Conservation (phyloP, 352 stramenopile species). For the Paralagenidium karlingii region DNA sequence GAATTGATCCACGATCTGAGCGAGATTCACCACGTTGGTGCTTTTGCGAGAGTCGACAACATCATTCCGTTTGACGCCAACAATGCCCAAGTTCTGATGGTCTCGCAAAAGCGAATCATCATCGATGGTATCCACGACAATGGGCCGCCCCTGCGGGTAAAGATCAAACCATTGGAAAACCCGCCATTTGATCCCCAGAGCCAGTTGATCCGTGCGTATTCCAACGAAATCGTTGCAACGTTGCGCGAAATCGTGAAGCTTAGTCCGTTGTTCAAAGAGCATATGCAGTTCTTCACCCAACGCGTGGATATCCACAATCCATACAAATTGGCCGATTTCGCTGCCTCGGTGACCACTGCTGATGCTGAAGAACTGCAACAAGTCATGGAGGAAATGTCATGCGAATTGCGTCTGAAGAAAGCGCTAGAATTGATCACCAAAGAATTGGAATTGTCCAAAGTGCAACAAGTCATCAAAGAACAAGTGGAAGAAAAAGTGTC, state of each 20-base stretch:
- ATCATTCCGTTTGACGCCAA: slow-evolving; percentile 71
- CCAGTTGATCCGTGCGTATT: slow-evolving; percentile 91
- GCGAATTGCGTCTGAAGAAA: slow-evolving; percentile 91
- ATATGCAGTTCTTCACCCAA: slow-evolving; percentile 96
- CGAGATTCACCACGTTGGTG: slow-evolving; percentile 92
- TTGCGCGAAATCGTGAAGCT: slow-evolving; percentile 94
- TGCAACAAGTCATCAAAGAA: slow-evolving; percentile 96
- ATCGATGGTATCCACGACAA: slow-evolving; percentile 64
- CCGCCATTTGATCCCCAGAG: slow-evolving; percentile 50
- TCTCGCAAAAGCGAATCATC: slow-evolving; percentile 80
- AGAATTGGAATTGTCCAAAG: slow-evolving; percentile 91
- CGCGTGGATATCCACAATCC: slow-evolving; percentile 92
- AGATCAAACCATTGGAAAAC: slow-evolving; percentile 66
- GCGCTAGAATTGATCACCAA: slow-evolving; percentile 95
- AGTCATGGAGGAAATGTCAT: slow-evolving; percentile 93
- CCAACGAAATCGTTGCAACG: slow-evolving; percentile 96
- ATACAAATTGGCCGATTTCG: slow-evolving; percentile 98
- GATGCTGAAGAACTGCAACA: slow-evolving; percentile 88
- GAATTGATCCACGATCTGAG: slow-evolving; percentile 88
- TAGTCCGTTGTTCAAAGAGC: slow-evolving; percentile 96
- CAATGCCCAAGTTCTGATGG: slow-evolving; percentile 72
- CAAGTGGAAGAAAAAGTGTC: slow-evolving; percentile 86
- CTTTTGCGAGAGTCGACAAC: slow-evolving; percentile 93
- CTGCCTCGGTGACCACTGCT: slow-evolving; percentile 88
- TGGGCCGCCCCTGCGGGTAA: slow-evolving; percentile 42